Base-by-base conservation (phyloP, 225 moss, liverwort and hornwort species). In the Sphagnum tenellum region DNA sequence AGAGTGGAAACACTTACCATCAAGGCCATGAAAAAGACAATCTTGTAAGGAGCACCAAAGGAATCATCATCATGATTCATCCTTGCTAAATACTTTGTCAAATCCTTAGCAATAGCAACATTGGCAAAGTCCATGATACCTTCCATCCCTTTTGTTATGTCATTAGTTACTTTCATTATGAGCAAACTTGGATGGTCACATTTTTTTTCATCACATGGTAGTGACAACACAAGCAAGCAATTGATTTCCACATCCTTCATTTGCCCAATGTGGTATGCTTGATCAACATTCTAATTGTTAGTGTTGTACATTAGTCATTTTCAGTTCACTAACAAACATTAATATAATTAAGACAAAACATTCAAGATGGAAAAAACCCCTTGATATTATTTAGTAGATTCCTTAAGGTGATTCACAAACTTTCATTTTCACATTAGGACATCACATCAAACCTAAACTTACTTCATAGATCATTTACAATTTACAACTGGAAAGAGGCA, bases 241-340 rank as follows among this genome's bases (percentile, higher is more conserved):
- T 98, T 93, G 56, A 98, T 87, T 48, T 86, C 74, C 9, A 98
- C 98, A 71, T 98, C 84, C 47, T 89, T 98, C 70, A 83, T 88
- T 67, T 98, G 98, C 51, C 98, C 98, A 55, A 98, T 98, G 5
- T 93, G 93, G 63, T 98, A 98, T 8, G 98, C 98, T 51, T 93
- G 85, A 77, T 98, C 98, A 11, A 98, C 98, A 72, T 93, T 98
- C 81, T 98, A 93, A 65, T 98, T 98, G 72, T 98, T 93, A 70
- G 79, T 83, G 63, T 92, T 98, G 74, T 62, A 70, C 14, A 51
- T 45, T 44, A 62, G 60, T 5, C 9, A 29, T 29, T 29, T 29
- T 29, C 29, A 1, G 29, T 0, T 29, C 29, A 29, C 1, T 29
- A 29, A 29, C 29, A 29, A 29, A 29, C 29, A 29, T 29, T 29